Evolutionary conservation across 2,329 filamentous ascomycete species (phyloP).

Genomic region (Cadophora sp.): DNA sequence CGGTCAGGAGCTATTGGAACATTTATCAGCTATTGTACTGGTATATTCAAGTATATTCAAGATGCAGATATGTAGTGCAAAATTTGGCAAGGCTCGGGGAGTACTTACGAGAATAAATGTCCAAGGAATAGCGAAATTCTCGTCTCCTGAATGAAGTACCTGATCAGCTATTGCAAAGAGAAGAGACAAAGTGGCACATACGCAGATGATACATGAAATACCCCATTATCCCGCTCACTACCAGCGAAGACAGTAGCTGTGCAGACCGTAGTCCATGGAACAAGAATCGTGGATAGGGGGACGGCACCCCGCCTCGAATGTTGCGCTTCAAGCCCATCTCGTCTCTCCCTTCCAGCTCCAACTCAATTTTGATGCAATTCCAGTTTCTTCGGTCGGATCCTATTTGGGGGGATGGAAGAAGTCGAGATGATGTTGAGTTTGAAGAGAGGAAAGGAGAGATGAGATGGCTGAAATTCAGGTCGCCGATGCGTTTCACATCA

Average conservation of each 20-base stretch:
- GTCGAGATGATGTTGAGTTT: neutral
- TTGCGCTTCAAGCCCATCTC: slow-evolving; percentile 36
- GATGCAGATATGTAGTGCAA: neutral
- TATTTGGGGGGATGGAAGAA: neutral
- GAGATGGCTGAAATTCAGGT: neutral
- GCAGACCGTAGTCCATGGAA: slow-evolving; percentile 40
- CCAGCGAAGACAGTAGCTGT: slow-evolving; percentile 36
- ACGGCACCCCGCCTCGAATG: slow-evolving; percentile 40
- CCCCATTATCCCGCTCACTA: slow-evolving; percentile 39
- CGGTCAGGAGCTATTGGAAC: slow-evolving; percentile 32
- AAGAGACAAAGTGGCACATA: slow-evolving; percentile 23
- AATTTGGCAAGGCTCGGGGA: neutral
- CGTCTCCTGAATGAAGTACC: slow-evolving; percentile 25
- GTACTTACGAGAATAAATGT: slow-evolving; percentile 39
- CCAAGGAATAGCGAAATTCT: slow-evolving; percentile 38
- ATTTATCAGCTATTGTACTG: slow-evolving; percentile 1
- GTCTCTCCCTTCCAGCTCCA: slow-evolving; percentile 35
- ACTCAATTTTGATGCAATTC: neutral
- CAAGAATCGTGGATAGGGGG: slow-evolving; percentile 38
- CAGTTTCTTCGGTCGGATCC: neutral
- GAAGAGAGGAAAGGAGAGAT: neutral
- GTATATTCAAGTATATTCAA: neutral
- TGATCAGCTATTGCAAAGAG: slow-evolving; percentile 1
- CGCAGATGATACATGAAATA: slow-evolving; percentile 43
- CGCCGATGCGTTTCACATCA: slow-evolving; percentile 2